Conservation (phyloP, 1,139 yeast species). For the Geotrichum bryndzae region DNA sequence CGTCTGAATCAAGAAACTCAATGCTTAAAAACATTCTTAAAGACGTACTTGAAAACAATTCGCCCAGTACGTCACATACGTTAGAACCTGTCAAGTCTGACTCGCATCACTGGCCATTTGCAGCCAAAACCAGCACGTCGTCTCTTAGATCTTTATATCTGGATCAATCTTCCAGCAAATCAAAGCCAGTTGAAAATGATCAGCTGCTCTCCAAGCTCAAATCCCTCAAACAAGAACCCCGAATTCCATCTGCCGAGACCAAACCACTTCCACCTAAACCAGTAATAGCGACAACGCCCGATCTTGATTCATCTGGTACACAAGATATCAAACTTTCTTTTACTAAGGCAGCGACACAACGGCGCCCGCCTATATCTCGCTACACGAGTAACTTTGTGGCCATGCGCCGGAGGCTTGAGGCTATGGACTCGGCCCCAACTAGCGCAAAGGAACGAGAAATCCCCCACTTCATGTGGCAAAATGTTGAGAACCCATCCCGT, state of each 20-base stretch:
- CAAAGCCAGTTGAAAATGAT: not conserved
- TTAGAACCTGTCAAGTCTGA: not conserved
- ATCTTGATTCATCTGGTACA: not conserved
- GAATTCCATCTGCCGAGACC: not conserved
- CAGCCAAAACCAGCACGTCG: not conserved
- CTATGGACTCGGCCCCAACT: not conserved
- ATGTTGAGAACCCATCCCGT: slow-evolving; percentile 28
- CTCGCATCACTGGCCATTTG: not conserved
- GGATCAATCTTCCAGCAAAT: not conserved
- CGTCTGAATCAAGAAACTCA: not conserved
- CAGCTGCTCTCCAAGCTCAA: not conserved
- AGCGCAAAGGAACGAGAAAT: not conserved
- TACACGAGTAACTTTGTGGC: not conserved
- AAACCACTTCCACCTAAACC: not conserved
- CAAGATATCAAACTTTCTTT: not conserved
- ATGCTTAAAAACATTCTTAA: not conserved
- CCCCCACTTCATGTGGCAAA: slow-evolving; percentile 23
- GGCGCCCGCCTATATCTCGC: not conserved
- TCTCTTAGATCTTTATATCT: not conserved
- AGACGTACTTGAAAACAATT: not conserved
- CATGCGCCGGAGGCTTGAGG: not conserved
- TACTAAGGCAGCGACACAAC: not conserved
- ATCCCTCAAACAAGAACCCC: not conserved
- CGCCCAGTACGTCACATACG: not conserved
- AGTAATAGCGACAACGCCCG: not conserved